Base-by-base conservation (phyloP, 768 basidiomycete genomes). In the Epithele typhae region DNA sequence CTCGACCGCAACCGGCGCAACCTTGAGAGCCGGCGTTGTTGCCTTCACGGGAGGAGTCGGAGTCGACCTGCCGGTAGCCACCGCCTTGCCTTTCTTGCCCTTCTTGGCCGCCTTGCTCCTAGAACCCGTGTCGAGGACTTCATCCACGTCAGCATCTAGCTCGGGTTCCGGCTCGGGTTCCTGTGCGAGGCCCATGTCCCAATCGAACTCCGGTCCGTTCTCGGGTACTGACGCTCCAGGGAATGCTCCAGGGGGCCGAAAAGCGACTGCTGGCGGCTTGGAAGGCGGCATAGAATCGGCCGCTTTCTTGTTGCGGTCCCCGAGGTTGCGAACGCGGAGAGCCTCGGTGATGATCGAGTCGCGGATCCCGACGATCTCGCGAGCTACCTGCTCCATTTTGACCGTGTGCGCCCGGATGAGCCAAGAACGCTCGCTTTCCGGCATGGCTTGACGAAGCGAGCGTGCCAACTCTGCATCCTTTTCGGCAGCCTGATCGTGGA, bases 391-490 rank as follows among this genome's bases (percentile, higher is more conserved):
- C 45, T 53, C 52, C 52, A 53, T 53, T 32, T 40, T 27, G 33
- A 49, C 27, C 25, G 25, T 35, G 34, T 53, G 52, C 37, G 47
- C 44, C 23, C 48, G 47, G 15, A 53, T 27, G 17, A 40, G 23
- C 40, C 45, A 49, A 24, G 42, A 44, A 32, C 52, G 43, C 27
- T 49, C 47, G 11, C 36, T 32, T 11, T 47, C n/a, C 18, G 47
- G 41, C 36, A 49, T 39, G 24, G 45, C 36, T 33, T 46, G 46
- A 19, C 48, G 40, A 4, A 60, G 34, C 39, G 54, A 45, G 1
- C 49, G 33, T 12, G 73, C 77, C 3, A 56, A 63, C 61, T 86
- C 82, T 39, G 85, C 78, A 5, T 81, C 72, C 17, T 77, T 70
- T 62, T 79, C 81, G 19, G 78, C 68, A 36, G 59, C 59, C 45